Evolutionary conservation across 2,329 filamentous ascomycete genomes (phyloP), one percentile per base, ranked within the genome.

Genomic region (Juglanconis oblonga): DNA sequence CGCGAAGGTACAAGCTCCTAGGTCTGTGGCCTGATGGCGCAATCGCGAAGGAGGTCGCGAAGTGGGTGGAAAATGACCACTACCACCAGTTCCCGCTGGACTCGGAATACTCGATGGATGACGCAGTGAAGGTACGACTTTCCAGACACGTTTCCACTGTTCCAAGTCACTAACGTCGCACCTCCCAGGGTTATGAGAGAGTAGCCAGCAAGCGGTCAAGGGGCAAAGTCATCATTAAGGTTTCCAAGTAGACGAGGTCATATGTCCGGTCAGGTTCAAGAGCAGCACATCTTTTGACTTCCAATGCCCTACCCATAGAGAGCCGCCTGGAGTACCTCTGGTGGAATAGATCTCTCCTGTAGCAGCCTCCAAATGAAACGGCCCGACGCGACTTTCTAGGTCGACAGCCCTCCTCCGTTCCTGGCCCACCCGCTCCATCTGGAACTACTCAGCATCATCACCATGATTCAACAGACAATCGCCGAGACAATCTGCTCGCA

Each of bases 201-300:
- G 64, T 73, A 17, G 67, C 64, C 10, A 72, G 66, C 3, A 71
- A 69, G 52, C 65, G 67, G 24, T 68, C 72, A 1, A 70, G 64
- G 38, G 73, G 72, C 4, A 74, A 74, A 66, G 68, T 74, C 11
- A 53, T 74, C 14, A 62, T 74, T 44, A 65, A 64, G 44, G 62
- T 74, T 3, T 56, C 61, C 11, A 13, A 11, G 38, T 13, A 42
- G 10, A 5, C 4, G 4, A 13, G 38, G 4, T 42, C 11, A 38
- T 13, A 8, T 13, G 36, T 13, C 36, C 11, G 11, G 11, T 38
- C 7, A 38, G 36, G 36, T 24, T 24, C 24, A 24, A 24, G 1
- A 24, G 24, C 24, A 24, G 24, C 24, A 24, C 1, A 24, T 24
- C 24, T 24, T 24, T 24, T 24, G 24, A 24, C 24, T 24, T 24